These are phyloP conservation scores for Cyclanthera cordifolia DNA, from an alignment of 306 rosid genomes.

Conservation along the genomic window DNA sequence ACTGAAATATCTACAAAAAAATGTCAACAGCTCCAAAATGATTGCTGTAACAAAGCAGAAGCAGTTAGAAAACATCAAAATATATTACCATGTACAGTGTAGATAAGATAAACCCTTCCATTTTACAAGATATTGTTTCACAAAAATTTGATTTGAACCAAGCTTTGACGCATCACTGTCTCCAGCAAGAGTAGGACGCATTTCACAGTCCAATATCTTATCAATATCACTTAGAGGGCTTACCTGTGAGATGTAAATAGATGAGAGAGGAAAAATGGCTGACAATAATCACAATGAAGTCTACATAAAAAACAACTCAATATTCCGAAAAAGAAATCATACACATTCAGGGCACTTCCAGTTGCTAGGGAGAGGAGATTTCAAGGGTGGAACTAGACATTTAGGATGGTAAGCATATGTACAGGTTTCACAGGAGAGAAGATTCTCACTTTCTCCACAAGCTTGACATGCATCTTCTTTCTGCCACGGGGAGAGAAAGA, in stretches of 20 bases:
- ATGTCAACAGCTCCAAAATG: background rate
- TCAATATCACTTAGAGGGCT: conserved; percentile 90
- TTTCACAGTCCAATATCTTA: conserved; percentile 79
- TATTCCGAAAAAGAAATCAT: conserved; percentile 25
- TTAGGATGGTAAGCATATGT: conserved; percentile 72
- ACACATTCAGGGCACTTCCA: conserved; percentile 99
- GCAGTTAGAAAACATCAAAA: background rate
- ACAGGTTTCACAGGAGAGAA: conserved; percentile 73
- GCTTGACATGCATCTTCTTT: conserved; percentile 91
- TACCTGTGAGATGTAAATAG: conserved; percentile 44
- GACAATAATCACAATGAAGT: conserved; percentile 15
- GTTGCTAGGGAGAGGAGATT: conserved; percentile 43
- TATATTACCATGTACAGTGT: conserved; percentile 77
- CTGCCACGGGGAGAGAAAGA: conserved; percentile 21
- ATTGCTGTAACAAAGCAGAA: background rate
- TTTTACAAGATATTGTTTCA: conserved; percentile 93
- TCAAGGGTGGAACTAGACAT: conserved; percentile 75
- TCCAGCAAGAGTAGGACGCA: conserved; percentile 80
- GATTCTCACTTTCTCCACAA: conserved; percentile 74
- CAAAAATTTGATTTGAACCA: conserved; percentile 75
- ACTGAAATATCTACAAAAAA: background rate
- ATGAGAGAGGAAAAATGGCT: conserved; percentile 1
- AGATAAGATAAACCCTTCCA: conserved; percentile 92
- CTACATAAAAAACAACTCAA: conserved; percentile 10
- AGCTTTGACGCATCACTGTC: conserved; percentile 60